A percentile compares a stretch with the other conserved stretches of the same genome.
These are phyloP conservation scores for Phytophthora capsici DNA, from an alignment of 352 stramenopile genomes.

Conservation along the genomic window DNA sequence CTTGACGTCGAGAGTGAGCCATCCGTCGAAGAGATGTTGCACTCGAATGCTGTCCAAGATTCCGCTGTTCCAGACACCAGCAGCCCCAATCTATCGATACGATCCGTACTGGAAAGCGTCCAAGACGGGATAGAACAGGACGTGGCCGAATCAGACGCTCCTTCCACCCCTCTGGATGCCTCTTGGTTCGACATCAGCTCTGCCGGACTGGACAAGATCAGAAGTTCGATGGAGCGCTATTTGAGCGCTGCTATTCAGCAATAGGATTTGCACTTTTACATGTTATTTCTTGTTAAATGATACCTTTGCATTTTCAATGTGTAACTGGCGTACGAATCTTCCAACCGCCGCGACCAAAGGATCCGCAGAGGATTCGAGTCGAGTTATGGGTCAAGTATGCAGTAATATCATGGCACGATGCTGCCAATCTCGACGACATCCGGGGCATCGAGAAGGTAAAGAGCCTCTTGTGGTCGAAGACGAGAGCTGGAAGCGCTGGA, in stretches of 20 bases:
- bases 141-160: background rate
- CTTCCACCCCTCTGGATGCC: slow-evolving; percentile 26
- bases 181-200: slow-evolving; percentile 45
- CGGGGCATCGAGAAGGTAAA: slow-evolving; percentile 26
- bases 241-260: slow-evolving; percentile 27
- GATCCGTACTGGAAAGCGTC: slow-evolving; percentile 31
- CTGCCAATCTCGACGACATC: slow-evolving; percentile 24
- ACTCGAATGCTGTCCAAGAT: slow-evolving; percentile 7
- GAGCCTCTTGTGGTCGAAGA: slow-evolving; percentile 83
- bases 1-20: slow-evolving; percentile 23
- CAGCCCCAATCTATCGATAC: slow-evolving; percentile 19
- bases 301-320: too few relatives aligned
- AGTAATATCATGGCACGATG: slow-evolving; percentile 22
- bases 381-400: slow-evolving; percentile 33
- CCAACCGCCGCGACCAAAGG: background rate
- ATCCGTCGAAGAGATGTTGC: slow-evolving; percentile 27
- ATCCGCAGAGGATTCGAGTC: background rate
- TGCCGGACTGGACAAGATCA: slow-evolving; percentile 33
- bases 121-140: slow-evolving; percentile 34
- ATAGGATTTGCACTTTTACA: background rate
- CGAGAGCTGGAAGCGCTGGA: slow-evolving; percentile 84
- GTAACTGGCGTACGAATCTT: background rate
- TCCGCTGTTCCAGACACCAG: slow-evolving; percentile 4
- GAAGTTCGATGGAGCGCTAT: slow-evolving; percentile 25
- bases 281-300: too few relatives aligned